Base-by-base conservation (phyloP, 345 rosid genomes). In the Bruguiera sexangula region DNA sequence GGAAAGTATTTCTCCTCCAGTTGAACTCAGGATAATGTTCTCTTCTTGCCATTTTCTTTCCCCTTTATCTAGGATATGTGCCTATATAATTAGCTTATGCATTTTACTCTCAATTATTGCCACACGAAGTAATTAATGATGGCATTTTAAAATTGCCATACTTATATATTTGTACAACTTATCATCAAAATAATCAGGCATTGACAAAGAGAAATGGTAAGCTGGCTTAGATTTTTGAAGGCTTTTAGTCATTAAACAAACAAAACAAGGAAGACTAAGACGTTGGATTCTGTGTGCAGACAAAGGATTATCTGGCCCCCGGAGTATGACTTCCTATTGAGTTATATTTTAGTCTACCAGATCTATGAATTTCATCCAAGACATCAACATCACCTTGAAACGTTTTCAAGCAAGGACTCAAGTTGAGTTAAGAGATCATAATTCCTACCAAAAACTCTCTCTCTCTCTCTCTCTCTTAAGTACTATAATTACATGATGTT, bases 1-100 rank as follows among this genome's bases (percentile, higher is more conserved):
- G 27, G 10, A 70, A 34, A 2, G 24, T 26, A 43, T 56, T 65
- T 71, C 76, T 56, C 65, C 26, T 68, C 73, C 79, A 74, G 74
- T 52, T 46, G 32, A 29, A 50, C 60, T 51, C 43, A 29, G 64
- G 67, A 78, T 69, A 59, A 63, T 50, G 21, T 53, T 57, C 59
- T 61, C 37, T 20, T 19, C 3, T 27, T 27, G 29, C 29, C 29
- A 27, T 27, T 27, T 27, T 27, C 29, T 1, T 27, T 27, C 29
- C 29, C 29, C 29, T 34, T 8, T 34, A 0, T 4, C 9, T 34
- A 34, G 37, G n/a, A 31, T 27, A 9, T 24, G 30, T 15, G 2
- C 9, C 7, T 1, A 21, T 4, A 8, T 54, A 54, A 8, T 7
- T 20, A 21, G 26, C 26, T 7, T 21, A 54, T 21, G 58, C 5